phyloP scores from a whole-genome alignment of 108 stramenopile species.

The Halocafeteria seosinensis region DNA sequence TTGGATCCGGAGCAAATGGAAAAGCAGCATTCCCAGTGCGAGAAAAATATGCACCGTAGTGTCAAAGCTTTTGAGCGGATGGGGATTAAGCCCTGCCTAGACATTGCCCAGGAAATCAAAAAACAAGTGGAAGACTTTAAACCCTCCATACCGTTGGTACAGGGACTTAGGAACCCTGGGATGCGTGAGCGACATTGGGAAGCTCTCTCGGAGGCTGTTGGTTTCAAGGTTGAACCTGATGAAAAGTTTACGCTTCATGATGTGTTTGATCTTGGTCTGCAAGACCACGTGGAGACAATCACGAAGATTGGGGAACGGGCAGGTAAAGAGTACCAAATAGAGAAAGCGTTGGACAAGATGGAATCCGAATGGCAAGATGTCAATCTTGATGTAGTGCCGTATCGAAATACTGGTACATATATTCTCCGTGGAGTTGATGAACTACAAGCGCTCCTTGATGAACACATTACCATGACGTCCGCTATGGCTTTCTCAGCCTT shows the following conservation, averaged over 20 bases:
- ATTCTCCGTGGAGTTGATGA: conserved; percentile 41
- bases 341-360: conserved; percentile 42
- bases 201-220: conserved; percentile 10
- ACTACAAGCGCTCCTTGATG: conserved; percentile 37
- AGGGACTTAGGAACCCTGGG: conserved; percentile 29
- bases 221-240: conserved; percentile 8
- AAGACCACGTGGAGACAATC: conserved; percentile 23
- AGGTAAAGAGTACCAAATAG: conserved; percentile 50
- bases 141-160: conserved; percentile 33
- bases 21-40: conserved; percentile 12
- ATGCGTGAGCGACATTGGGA: conserved; percentile 33
- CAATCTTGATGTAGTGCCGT: conserved; percentile 27
- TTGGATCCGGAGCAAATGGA: conserved; percentile 39
- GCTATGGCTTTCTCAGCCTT: conserved; percentile 48
- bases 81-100: conserved; percentile 20
- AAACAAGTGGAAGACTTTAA: conserved; percentile 20
- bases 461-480: conserved; percentile 42
- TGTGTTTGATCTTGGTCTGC: conserved; percentile 29
- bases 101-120: conserved; percentile 35
- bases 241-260: conserved; percentile 29
- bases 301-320: conserved; percentile 38
- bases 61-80: conserved; percentile 27
- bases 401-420: conserved; percentile 41
- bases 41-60: conserved; percentile 29
- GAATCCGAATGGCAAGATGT: conserved; percentile 31